Conservation (phyloP, 116 monocot species). For the Papilionanthe hybrid region DNA sequence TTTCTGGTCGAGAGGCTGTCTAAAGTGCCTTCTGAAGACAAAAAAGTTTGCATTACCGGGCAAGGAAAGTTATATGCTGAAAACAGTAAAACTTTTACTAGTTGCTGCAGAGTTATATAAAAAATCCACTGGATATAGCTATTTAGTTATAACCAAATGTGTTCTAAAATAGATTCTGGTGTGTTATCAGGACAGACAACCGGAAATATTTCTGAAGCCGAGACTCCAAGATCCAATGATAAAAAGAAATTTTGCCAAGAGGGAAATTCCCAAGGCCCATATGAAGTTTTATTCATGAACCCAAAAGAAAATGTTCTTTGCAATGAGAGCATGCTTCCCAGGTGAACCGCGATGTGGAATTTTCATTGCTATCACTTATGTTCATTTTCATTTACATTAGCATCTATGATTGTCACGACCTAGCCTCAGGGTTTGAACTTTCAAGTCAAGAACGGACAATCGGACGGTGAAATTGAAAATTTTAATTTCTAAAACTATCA, state of each 20-base stretch:
- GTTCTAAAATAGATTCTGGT: background rate
- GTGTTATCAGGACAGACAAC: background rate
- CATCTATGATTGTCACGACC: background rate
- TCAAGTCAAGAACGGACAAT: too few species aligned
- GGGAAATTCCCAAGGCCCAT: background rate
- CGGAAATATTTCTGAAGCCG: background rate
- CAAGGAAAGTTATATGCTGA: background rate
- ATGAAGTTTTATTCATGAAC: slow-evolving; percentile 2
- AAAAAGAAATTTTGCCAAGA: slow-evolving; percentile 3
- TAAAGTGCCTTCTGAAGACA: slow-evolving; percentile 11
- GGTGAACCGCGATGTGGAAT: slow-evolving; percentile 6
- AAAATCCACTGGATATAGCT: background rate
- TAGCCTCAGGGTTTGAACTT: too few species aligned
- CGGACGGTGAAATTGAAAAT: too few species aligned
- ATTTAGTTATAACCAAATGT: background rate
- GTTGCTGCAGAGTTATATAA: background rate
- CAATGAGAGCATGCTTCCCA: background rate
- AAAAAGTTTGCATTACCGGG: background rate
- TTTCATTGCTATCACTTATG: background rate
- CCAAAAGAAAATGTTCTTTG: slow-evolving; percentile 13
- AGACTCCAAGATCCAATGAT: background rate
- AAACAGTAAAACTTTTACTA: slow-evolving; percentile 4
- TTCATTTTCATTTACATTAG: background rate
- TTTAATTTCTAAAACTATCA: too few species aligned
- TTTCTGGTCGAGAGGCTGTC: slow-evolving; percentile 34